These are phyloP conservation scores for Mycosphaerella arachidis DNA, from an alignment of 2,329 filamentous ascomycete species.

Conservation along the genomic window DNA sequence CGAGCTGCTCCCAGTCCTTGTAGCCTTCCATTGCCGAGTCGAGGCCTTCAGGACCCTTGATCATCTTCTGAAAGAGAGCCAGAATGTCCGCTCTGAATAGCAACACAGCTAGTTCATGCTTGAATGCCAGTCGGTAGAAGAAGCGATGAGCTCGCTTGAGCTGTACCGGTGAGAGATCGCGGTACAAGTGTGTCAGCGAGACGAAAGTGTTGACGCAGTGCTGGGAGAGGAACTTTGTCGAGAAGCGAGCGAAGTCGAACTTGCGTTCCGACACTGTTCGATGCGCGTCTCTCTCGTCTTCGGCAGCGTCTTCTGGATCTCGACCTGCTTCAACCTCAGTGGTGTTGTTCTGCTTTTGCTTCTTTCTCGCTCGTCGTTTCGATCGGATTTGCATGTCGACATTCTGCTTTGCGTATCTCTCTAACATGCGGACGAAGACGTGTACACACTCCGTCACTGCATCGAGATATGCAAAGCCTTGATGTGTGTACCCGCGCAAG, in stretches of 20 bases:
- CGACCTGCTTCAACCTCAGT: constrained; percentile 30
- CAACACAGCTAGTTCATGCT: constrained; percentile 84
- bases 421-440: constrained; percentile 85
- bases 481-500: constrained; percentile 81
- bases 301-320: constrained; percentile 56
- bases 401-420: constrained; percentile 92
- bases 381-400: constrained; percentile 89
- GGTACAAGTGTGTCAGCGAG: constrained; percentile 71
- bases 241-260: constrained; percentile 86
- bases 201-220: constrained; percentile 86
- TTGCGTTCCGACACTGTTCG: constrained; percentile 74
- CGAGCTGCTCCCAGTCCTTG: constrained; percentile 87
- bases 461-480: constrained; percentile 90
- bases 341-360: constrained; percentile 52
- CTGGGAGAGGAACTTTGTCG: constrained; percentile 75
- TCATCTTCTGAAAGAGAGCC: constrained; percentile 80
- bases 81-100: constrained; percentile 90
- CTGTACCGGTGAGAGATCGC: constrained; percentile 72
- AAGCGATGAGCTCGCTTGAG: constrained; percentile 90
- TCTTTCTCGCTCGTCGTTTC: constrained; percentile 65
- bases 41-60: constrained; percentile 78
- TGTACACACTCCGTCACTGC: constrained; percentile 85
- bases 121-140: constrained; percentile 91
- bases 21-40: constrained; percentile 61
- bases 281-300: constrained; percentile 69